Conservation (phyloP, 345 rosid genomes). For the Litchi chinensis region DNA sequence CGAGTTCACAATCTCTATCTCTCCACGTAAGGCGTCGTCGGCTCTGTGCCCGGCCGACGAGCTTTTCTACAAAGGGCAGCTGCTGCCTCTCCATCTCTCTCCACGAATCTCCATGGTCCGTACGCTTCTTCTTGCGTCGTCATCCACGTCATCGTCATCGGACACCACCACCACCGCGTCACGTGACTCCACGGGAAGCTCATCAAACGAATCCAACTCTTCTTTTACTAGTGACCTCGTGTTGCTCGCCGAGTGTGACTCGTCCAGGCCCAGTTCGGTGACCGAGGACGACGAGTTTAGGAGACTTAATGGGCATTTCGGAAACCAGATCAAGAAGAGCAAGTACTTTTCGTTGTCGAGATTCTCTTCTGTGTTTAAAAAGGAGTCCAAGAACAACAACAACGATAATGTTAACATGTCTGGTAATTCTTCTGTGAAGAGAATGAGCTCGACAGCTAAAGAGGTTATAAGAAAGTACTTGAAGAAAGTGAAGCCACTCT, state of each 20-base stretch:
- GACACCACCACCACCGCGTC: constrained; percentile 64
- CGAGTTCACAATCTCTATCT: constrained; percentile 77
- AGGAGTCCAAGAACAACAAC: constrained; percentile 49
- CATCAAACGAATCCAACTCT: constrained; percentile 60
- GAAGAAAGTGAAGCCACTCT: constrained; percentile 91
- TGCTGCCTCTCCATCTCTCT: constrained; percentile 89
- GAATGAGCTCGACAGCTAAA: constrained; percentile 76
- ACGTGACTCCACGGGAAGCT: constrained; percentile 84
- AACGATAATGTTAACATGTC: constrained; percentile 26
- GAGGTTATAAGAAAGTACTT: constrained; percentile 81
- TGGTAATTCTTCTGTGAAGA: constrained; percentile 53
- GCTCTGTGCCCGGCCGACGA: constrained; percentile 90
- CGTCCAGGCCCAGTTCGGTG: constrained; percentile 87
- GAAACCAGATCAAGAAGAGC: constrained; percentile 38
- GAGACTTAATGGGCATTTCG: constrained; percentile 28
- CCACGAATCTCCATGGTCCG: constrained; percentile 96
- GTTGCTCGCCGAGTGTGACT: constrained; percentile 55
- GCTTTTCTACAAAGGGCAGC: constrained; percentile 97
- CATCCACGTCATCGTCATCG: constrained; percentile 68
- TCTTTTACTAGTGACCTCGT: constrained; percentile 56
- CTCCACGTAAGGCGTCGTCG: constrained; percentile 76
- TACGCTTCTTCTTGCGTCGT: constrained; percentile 74
- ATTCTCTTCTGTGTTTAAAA: constrained; percentile 88
- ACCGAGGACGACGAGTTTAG: constrained; percentile 69
- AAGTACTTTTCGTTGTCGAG: constrained; percentile 73